Conservation (phyloP, 495 filamentous ascomycete genomes). For the Penicillium dipodomyicola region DNA sequence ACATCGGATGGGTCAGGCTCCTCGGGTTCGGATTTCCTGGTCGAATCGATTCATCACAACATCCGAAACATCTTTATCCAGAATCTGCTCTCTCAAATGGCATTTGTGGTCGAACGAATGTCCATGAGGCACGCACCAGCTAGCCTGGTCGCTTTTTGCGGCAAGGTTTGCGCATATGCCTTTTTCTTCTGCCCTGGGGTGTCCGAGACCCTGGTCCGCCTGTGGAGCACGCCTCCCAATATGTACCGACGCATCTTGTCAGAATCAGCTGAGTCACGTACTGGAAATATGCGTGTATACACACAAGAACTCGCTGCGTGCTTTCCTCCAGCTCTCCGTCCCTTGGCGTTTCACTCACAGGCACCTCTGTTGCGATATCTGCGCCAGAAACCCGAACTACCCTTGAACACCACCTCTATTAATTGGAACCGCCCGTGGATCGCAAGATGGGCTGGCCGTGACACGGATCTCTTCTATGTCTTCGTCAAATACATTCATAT, state of each 20-base stretch:
- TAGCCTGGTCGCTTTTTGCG: slow-evolving; percentile 88
- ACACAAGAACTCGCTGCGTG: slow-evolving; percentile 58
- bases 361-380: slow-evolving; percentile 61
- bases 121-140: slow-evolving; percentile 85
- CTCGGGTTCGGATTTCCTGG: slow-evolving; percentile 69
- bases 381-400: slow-evolving; percentile 63
- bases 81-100: slow-evolving; percentile 84
- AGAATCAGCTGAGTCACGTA: slow-evolving; percentile 55
- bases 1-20: slow-evolving; percentile 39
- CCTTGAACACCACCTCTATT: slow-evolving; percentile 68
- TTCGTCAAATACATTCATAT: slow-evolving; percentile 92
- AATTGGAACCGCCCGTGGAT: slow-evolving; percentile 86
- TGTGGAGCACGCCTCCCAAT: slow-evolving; percentile 72
- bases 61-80: slow-evolving; percentile 86
- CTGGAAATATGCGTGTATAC: slow-evolving; percentile 35
- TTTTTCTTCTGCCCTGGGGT: slow-evolving; percentile 94
- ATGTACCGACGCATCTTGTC: slow-evolving; percentile 67
- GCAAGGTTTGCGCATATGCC: slow-evolving; percentile 90
- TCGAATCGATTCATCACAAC: slow-evolving; percentile 91
- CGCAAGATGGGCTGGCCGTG: slow-evolving; percentile 80
- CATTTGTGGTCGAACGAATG: slow-evolving; percentile 88
- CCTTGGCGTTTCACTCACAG: slow-evolving; percentile 69
- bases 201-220: slow-evolving; percentile 77
- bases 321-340: slow-evolving; percentile 71
- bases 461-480: slow-evolving; percentile 90